Conservation (phyloP, 192 early-diverging fungal species). For the Dissophora globulifera region DNA sequence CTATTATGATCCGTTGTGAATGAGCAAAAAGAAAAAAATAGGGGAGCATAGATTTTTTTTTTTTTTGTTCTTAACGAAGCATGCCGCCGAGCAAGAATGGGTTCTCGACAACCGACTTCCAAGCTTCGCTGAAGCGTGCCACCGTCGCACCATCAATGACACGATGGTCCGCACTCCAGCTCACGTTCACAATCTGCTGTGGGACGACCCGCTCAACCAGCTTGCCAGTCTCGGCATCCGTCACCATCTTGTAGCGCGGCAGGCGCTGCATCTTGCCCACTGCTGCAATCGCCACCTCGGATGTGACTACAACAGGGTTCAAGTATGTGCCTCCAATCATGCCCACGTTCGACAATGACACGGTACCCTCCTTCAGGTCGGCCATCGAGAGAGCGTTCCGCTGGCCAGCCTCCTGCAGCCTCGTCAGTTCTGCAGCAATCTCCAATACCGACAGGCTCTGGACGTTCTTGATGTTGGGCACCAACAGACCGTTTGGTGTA, state of each 20-base stretch:
- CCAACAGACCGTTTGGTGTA: constrained; percentile 91
- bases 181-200: constrained; percentile 79
- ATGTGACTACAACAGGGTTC: constrained; percentile 88
- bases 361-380: constrained; percentile 86
- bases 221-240: constrained; percentile 64
- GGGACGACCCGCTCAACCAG: constrained; percentile 75
- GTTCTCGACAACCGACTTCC: constrained; percentile 89
- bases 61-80: constrained; percentile 56
- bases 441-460: constrained; percentile 88
- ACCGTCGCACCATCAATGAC: constrained; percentile 97
- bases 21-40: background rate
- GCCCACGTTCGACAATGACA: constrained; percentile 95
- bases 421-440: constrained; percentile 85
- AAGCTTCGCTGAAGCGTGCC: constrained; percentile 87
- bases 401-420: constrained; percentile 74
- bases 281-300: constrained; percentile 91
- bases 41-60: background rate
- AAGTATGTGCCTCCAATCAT: constrained; percentile 92
- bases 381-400: constrained; percentile 66
- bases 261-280: constrained; percentile 85
- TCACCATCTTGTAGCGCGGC: constrained; percentile 80
- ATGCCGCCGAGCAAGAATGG: constrained; percentile 79
- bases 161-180: constrained; percentile 96
- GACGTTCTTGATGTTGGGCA: constrained; percentile 95
- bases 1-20: background rate